These are phyloP conservation scores for Talaromyces marneffei DNA, from an alignment of 2,329 filamentous ascomycete genomes.

Conservation along the genomic window DNA sequence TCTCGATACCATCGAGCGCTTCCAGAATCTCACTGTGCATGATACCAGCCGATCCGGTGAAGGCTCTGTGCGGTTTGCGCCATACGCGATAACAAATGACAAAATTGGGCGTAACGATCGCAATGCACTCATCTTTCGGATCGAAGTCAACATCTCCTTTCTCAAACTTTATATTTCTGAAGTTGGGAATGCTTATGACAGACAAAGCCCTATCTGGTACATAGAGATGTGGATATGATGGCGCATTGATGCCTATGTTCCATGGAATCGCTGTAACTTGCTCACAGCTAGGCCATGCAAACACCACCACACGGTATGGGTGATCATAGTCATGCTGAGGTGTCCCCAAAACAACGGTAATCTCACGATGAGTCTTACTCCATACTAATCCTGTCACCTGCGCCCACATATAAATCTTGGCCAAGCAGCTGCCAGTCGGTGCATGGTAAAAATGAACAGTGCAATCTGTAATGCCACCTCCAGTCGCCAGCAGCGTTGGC, in stretches of 20 bases:
- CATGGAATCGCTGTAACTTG: conserved; percentile 81
- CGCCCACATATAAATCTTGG: conserved; percentile 84
- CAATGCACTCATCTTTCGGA: conserved; percentile 69
- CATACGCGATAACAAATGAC: conserved; percentile 96
- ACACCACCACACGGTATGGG: conserved; percentile 81
- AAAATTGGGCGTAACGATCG: conserved; percentile 86
- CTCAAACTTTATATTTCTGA: background rate
- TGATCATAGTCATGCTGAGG: conserved; percentile 87
- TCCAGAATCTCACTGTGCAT: conserved; percentile 83
- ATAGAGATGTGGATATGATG: background rate
- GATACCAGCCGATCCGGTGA: conserved; percentile 51
- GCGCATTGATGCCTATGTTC: conserved; percentile 59
- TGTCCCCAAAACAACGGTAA: conserved; percentile 88
- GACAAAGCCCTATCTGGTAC: conserved; percentile 9
- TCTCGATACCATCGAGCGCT: conserved; percentile 69
- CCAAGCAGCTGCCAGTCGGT: conserved; percentile 71
- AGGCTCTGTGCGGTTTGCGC: conserved; percentile 57
- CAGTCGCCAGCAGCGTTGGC: conserved; percentile 76
- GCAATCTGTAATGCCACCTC: conserved; percentile 88
- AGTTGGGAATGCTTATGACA: conserved; percentile 8
- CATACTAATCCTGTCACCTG: conserved; percentile 92
- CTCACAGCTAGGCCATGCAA: conserved; percentile 86
- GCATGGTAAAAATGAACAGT: conserved; percentile 96
- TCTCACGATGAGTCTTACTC: conserved; percentile 79
- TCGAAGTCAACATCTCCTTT: conserved; percentile 24